Conservation (phyloP, 805 yeast species). For the Sugiyamaella marilandica region DNA sequence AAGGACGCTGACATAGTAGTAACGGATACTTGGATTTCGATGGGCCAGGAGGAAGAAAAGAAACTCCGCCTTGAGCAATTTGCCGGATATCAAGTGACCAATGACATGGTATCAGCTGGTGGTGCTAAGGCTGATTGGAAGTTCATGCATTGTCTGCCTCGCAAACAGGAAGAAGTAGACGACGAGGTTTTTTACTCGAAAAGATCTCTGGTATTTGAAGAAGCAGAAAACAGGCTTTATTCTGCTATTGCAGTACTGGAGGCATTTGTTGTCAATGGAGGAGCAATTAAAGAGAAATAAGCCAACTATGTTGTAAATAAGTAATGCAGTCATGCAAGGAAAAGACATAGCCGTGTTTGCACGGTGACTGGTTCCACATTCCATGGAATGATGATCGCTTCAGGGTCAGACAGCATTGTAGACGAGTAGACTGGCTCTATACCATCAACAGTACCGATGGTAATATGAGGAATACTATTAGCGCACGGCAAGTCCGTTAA, state of each 20-base stretch:
- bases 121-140: slow-evolving; percentile 64
- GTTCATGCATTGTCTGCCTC: slow-evolving; percentile 97
- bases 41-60: slow-evolving; percentile 92
- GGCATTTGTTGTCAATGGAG: slow-evolving; percentile 81
- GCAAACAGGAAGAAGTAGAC: slow-evolving; percentile 89
- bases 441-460: slow-evolving; percentile 55
- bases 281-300: slow-evolving; percentile 32
- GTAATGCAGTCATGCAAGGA: neutral
- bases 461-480: slow-evolving; percentile 59
- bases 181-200: slow-evolving; percentile 89
- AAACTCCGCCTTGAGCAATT: slow-evolving; percentile 70
- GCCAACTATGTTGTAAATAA: neutral
- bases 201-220: slow-evolving; percentile 82
- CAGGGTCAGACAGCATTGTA: slow-evolving; percentile 25
- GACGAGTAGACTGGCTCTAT: slow-evolving; percentile 54
- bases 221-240: slow-evolving; percentile 93
- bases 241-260: slow-evolving; percentile 95
- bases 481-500: slow-evolving; percentile 28
- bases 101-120: slow-evolving; percentile 54
- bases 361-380: slow-evolving; percentile 19
- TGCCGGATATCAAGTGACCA: slow-evolving; percentile 78
- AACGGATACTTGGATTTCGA: slow-evolving; percentile 95
- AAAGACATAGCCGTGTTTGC: slow-evolving; percentile 14
- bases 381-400: slow-evolving; percentile 13
- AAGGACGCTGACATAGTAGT: slow-evolving; percentile 74